phyloP scores from a whole-genome alignment of 495 filamentous ascomycete genomes.

The Oidiodendron maius region DNA sequence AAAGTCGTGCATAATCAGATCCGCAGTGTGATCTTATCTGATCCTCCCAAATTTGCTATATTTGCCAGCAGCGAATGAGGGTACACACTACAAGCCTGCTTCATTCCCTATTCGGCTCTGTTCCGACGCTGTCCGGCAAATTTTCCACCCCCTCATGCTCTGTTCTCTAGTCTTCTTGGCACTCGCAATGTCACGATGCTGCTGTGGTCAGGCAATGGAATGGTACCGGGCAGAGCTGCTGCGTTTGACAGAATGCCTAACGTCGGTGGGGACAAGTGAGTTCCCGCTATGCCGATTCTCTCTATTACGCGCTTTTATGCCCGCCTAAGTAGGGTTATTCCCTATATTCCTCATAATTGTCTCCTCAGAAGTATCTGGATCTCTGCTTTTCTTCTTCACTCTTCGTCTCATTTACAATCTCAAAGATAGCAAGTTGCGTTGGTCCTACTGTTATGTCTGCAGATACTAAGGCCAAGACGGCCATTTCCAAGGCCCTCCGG shows the following conservation, averaged over 20 bases:
- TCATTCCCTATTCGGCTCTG: not conserved
- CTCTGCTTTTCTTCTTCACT: too few species aligned
- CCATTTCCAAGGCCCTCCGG: conserved; percentile 11
- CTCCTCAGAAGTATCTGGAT: too few species aligned
- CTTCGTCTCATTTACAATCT: too few species aligned
- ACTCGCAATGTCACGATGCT: not conserved
- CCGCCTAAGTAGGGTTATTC: too few species aligned
- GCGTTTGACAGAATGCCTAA: too few species aligned
- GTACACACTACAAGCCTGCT: not conserved
- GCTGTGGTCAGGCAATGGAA: not conserved
- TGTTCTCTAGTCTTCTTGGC: not conserved
- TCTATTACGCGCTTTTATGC: too few species aligned
- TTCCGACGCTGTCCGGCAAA: too few species aligned
- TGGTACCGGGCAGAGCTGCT: too few species aligned
- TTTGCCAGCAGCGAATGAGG: not conserved
- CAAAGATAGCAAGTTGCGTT: not conserved
- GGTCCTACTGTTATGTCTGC: not conserved
- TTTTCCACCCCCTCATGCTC: not conserved
- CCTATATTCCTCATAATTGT: too few species aligned
- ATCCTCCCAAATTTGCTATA: not conserved
- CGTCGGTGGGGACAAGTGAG: too few species aligned
- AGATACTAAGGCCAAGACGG: not conserved
- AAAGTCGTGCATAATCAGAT: conserved; percentile 12
- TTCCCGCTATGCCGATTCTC: too few species aligned
- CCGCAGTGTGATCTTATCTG: conserved; percentile 13